Percentiles rank a stretch among this genome's conserved stretches.
Evolutionary conservation across 352 stramenopile genomes (phyloP).

Genomic region (Globisporangium viniferum): DNA sequence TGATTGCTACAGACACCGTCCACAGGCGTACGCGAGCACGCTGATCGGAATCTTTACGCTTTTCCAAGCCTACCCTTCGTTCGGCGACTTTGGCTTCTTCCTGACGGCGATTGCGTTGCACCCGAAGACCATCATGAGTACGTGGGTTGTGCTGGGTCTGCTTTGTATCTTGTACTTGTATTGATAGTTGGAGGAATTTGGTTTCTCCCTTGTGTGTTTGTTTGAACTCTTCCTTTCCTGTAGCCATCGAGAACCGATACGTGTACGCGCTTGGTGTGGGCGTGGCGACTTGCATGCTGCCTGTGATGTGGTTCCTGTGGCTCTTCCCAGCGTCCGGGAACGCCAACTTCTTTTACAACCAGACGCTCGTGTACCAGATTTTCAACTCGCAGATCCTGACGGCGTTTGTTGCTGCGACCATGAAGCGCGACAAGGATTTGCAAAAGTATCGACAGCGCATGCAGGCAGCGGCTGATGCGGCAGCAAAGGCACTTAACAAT

Average conservation of each 20-base stretch:
- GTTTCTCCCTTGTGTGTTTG: too few species aligned
- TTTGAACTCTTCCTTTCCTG: background rate
- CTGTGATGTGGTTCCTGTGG: slow-evolving; percentile 88
- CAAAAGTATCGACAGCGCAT: slow-evolving; percentile 43
- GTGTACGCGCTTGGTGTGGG: slow-evolving; percentile 66
- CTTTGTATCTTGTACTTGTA: too few species aligned
- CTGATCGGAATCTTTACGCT: slow-evolving; percentile 73
- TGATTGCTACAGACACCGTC: slow-evolving; percentile 41
- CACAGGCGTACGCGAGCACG: slow-evolving; percentile 61
- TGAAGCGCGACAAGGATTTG: slow-evolving; percentile 84
- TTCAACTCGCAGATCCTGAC: slow-evolving; percentile 77
- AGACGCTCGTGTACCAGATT: slow-evolving; percentile 85
- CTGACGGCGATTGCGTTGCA: slow-evolving; percentile 62
- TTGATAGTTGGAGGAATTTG: too few species aligned
- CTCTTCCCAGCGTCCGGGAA: slow-evolving; percentile 81
- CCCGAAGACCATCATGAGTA: slow-evolving; percentile 79
- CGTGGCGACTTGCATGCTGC: slow-evolving; percentile 70
- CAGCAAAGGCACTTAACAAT: background rate
- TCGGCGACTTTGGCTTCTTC: slow-evolving; percentile 83
- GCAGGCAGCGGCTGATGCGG: background rate
- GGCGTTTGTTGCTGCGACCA: slow-evolving; percentile 71
- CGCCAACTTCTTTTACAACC: slow-evolving; percentile 90
- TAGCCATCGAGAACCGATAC: slow-evolving; percentile 78
- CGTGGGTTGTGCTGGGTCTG: background rate
- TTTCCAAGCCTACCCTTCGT: slow-evolving; percentile 77